These are phyloP conservation scores for Citrus cavaleriei DNA, from an alignment of 345 rosid genomes.

Conservation along the genomic window DNA sequence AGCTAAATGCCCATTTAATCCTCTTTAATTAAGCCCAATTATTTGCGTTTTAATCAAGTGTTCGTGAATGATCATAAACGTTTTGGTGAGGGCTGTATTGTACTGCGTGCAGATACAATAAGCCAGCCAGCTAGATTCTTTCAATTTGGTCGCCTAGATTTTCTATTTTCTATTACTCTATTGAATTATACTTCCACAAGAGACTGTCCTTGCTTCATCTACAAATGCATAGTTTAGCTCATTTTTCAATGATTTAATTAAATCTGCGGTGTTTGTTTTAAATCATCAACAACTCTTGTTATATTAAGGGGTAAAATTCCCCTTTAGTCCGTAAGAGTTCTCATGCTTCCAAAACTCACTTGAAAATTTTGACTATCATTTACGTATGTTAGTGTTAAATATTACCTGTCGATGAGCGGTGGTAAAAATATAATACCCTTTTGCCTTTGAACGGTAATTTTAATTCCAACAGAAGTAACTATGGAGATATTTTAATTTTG, in stretches of 20 bases:
- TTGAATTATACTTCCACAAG: background rate
- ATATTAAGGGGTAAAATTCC: background rate
- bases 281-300: background rate
- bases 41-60: background rate
- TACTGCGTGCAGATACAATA: background rate
- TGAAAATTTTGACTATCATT: too few relatives aligned
- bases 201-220: background rate
- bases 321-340: background rate
- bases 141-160: background rate
- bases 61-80: background rate
- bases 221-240: background rate
- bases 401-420: too few relatives aligned
- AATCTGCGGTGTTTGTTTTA: background rate
- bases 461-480: background rate
- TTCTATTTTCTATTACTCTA: background rate
- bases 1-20: too few relatives aligned
- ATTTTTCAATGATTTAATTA: background rate
- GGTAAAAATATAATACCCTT: too few relatives aligned
- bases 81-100: background rate
- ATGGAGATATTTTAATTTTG: background rate
- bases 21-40: background rate
- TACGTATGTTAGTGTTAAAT: too few relatives aligned
- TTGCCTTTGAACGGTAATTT: too few relatives aligned
- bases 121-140: conserved; percentile 1
- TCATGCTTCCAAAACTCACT: too few relatives aligned